A percentile compares a stretch with the other conserved stretches of the same genome.
Conservation (phyloP, 2,329 filamentous ascomycete species). For the Fusarium sp. region DNA sequence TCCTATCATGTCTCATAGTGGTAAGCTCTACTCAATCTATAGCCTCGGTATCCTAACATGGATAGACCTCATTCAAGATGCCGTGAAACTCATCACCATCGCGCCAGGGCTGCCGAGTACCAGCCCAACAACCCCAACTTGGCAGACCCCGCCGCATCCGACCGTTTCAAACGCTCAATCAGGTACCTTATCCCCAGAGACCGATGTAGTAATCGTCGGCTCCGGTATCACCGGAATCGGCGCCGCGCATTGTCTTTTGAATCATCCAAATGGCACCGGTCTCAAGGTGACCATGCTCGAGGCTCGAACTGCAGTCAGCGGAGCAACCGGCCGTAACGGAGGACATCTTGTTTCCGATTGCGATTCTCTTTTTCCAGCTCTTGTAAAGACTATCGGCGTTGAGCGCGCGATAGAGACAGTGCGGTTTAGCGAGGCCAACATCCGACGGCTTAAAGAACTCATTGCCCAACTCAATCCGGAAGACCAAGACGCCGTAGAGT, state of each 20-base stretch:
- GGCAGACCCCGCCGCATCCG: constrained; percentile 39
- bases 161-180: constrained; percentile 44
- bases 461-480: constrained; percentile 6
- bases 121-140: constrained; percentile 22
- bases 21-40: background rate
- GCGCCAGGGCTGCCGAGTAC: constrained; percentile 19
- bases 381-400: constrained; percentile 50
- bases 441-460: constrained; percentile 23
- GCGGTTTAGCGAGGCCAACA: constrained; percentile 54
- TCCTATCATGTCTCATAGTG: background rate
- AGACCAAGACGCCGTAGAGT: constrained; percentile 24
- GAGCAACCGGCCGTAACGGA: constrained; percentile 52
- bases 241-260: constrained; percentile 43
- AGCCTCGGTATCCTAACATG: no score
- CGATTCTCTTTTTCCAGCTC: constrained; percentile 55
- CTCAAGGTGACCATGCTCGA: constrained; percentile 47
- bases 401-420: constrained; percentile 58
- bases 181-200: constrained; percentile 15
- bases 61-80: constrained; percentile 10
- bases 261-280: constrained; percentile 18
- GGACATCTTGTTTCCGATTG: constrained; percentile 51
- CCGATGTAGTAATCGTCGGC: constrained; percentile 49
- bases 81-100: constrained; percentile 16
- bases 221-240: constrained; percentile 50
- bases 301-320: constrained; percentile 47